Conservation (phyloP, 2,329 filamentous ascomycete species). For the Scedosporium dehoogii region DNA sequence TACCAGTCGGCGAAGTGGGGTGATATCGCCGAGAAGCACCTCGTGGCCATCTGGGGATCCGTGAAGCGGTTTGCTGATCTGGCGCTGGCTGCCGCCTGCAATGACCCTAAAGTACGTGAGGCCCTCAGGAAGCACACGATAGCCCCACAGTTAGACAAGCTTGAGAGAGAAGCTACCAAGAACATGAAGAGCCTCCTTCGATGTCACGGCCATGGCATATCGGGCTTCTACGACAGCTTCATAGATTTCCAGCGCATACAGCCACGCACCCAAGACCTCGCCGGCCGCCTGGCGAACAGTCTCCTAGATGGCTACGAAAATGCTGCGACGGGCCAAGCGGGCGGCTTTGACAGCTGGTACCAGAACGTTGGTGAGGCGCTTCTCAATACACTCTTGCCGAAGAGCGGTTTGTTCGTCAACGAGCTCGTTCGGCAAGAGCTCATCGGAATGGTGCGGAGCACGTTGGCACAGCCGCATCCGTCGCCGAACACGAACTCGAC, state of each 20-base stretch:
- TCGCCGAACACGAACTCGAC: no score
- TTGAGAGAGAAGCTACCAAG: background rate
- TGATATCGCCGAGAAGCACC: background rate
- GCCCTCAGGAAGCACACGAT: background rate
- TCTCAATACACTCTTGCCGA: no score
- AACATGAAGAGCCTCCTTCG: background rate
- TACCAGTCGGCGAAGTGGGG: background rate
- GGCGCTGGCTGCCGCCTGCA: background rate
- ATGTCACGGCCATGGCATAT: background rate
- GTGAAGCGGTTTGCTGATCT: background rate
- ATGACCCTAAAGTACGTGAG: background rate
- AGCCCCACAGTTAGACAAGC: background rate
- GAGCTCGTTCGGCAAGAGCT: no score
- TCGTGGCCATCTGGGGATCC: background rate
- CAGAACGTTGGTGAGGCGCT: background rate
- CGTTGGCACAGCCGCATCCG: no score
- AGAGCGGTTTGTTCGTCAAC: no score
- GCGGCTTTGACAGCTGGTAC: background rate
- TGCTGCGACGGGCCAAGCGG: background rate
- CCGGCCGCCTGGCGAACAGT: background rate
- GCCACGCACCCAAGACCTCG: background rate
- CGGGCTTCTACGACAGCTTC: background rate
- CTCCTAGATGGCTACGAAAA: background rate
- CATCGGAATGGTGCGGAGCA: no score
- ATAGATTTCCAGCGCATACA: background rate